Conservation (phyloP, 2,329 filamentous ascomycete genomes). For the Podosphaera aphanis region DNA sequence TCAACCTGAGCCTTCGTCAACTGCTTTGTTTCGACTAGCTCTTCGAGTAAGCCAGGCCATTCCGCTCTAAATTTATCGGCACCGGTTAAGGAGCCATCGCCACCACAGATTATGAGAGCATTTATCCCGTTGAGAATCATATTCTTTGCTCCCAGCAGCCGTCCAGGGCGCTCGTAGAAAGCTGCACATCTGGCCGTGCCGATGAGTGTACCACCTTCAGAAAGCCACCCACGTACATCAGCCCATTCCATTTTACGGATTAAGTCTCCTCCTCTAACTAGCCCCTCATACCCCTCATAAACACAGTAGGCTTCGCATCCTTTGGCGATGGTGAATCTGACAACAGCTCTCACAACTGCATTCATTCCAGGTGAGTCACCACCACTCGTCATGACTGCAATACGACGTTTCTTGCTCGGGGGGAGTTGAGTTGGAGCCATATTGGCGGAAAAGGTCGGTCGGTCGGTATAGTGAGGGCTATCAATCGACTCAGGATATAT, state of each 20-base stretch:
- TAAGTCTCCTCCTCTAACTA: conserved; percentile 70
- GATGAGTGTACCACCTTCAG: conserved; percentile 84
- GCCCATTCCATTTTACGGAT: conserved; percentile 80
- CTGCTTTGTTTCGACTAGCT: conserved; percentile 54
- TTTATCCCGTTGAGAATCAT: conserved; percentile 84
- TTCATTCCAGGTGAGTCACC: conserved; percentile 60
- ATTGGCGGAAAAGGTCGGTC: conserved; percentile 3
- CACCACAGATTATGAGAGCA: conserved; percentile 86
- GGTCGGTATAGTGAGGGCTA: too few relatives aligned
- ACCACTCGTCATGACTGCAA: conserved; percentile 51
- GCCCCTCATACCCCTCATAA: conserved; percentile 88
- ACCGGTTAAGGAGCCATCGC: conserved; percentile 86
- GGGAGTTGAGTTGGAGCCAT: conserved; percentile 11
- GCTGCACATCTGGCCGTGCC: conserved; percentile 82
- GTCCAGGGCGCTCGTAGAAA: conserved; percentile 73
- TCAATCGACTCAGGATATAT: too few relatives aligned
- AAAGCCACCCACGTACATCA: conserved; percentile 82
- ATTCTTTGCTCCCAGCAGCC: conserved; percentile 74
- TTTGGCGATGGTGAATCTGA: conserved; percentile 74
- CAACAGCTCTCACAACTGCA: conserved; percentile 48
- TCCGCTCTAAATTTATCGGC: conserved; percentile 82
- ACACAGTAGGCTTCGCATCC: conserved; percentile 59
- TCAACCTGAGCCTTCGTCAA: conserved; percentile 46
- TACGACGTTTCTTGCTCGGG: conserved; percentile 18
- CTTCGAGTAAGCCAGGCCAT: conserved; percentile 70